These are phyloP conservation scores for Wickerhamomyces sp. DNA, from an alignment of 1,139 yeast genomes.

Conservation along the genomic window DNA sequence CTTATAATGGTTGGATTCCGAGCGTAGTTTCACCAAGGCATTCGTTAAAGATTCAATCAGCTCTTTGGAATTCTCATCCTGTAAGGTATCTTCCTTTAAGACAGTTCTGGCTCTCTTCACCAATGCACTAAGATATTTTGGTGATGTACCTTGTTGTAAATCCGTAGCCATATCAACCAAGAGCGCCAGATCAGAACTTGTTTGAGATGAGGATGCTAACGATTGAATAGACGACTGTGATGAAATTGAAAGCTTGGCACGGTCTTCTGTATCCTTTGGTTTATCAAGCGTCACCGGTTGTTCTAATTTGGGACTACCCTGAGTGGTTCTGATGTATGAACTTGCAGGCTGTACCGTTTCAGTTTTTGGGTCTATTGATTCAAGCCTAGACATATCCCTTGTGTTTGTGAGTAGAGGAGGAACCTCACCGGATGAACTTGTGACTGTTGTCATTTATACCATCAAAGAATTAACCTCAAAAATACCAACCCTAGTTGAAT, in stretches of 20 bases:
- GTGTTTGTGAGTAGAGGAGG: too few species aligned
- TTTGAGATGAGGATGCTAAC: neutral
- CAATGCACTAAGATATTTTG: neutral
- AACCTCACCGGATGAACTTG: too few species aligned
- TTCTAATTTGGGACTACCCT: neutral
- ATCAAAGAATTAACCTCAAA: too few species aligned
- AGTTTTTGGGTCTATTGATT: neutral
- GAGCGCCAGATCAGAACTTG: neutral
- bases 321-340: neutral
- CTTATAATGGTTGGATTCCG: constrained; percentile 19
- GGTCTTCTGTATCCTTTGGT: neutral
- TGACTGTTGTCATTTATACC: too few species aligned
- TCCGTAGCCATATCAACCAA: neutral
- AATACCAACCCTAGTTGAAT: too few species aligned
- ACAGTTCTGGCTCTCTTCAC: constrained; percentile 1
- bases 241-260: neutral
- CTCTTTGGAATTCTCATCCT: constrained; percentile 1
- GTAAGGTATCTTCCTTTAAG: constrained; percentile 1
- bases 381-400: too few species aligned
- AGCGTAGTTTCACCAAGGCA: constrained; percentile 13
- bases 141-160: neutral
- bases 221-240: constrained; percentile 7
- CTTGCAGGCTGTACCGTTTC: neutral
- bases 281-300: neutral
- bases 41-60: constrained; percentile 7